These are phyloP conservation scores for Sporothrix globosa DNA, from an alignment of 2,329 filamentous ascomycete genomes.

Conservation along the genomic window DNA sequence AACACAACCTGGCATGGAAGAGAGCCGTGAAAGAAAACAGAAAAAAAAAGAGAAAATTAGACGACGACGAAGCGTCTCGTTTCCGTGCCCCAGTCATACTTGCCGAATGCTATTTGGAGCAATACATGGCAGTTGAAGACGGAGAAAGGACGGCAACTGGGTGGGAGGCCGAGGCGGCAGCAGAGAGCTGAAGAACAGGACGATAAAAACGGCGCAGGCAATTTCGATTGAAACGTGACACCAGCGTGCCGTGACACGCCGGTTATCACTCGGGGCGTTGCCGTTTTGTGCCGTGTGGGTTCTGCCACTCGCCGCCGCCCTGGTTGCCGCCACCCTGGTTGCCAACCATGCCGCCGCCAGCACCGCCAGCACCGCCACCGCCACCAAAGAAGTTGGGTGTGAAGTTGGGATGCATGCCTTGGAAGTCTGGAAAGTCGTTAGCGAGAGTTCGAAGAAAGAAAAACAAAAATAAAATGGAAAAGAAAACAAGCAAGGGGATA, in stretches of 20 bases:
- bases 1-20: neutral
- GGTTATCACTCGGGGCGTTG: conserved; percentile 62
- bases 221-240: no score
- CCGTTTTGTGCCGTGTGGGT: conserved; percentile 79
- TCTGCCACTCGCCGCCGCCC: conserved; percentile 66
- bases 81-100: neutral
- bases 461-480: neutral
- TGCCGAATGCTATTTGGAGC: neutral
- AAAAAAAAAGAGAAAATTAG: neutral
- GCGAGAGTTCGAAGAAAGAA: neutral
- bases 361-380: conserved; percentile 40
- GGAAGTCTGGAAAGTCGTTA: conserved; percentile 57
- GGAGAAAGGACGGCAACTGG: neutral
- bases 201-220: neutral
- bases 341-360: conserved; percentile 45
- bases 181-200: neutral
- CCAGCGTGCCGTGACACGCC: neutral
- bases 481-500: neutral
- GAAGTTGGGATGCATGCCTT: conserved; percentile 70
- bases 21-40: neutral
- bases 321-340: conserved; percentile 49
- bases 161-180: no score
- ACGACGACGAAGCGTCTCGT: neutral
- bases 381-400: conserved; percentile 72
- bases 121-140: neutral